Conservation (phyloP, 2,329 filamentous ascomycete genomes). For the Cytospora piceicola region DNA sequence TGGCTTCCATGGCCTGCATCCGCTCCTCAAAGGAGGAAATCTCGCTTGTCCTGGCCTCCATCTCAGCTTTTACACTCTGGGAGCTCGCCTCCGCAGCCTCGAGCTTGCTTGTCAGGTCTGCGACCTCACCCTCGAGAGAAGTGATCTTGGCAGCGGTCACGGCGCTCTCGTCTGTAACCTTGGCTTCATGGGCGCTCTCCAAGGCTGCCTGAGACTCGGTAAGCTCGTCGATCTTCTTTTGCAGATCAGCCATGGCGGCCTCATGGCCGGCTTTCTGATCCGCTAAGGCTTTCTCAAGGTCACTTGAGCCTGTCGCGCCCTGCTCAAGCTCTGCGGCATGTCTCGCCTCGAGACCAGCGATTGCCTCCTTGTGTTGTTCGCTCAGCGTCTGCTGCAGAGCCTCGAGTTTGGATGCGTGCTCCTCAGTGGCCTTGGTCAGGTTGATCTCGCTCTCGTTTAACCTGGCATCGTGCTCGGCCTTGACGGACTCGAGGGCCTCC, state of each 20-base stretch:
- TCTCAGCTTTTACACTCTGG: slow-evolving; percentile 47
- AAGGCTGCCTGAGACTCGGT: slow-evolving; percentile 51
- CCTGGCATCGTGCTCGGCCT: slow-evolving; percentile 46
- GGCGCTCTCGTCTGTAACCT: slow-evolving; percentile 49
- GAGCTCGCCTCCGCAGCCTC: slow-evolving; percentile 53
- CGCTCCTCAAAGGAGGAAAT: slow-evolving; percentile 45
- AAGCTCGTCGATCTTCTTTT: slow-evolving; percentile 60
- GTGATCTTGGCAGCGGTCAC: slow-evolving; percentile 51
- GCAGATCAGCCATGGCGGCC: slow-evolving; percentile 50
- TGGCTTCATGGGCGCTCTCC: slow-evolving; percentile 50
- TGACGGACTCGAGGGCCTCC: slow-evolving; percentile 53
- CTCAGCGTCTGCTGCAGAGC: slow-evolving; percentile 54
- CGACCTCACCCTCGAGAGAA: slow-evolving; percentile 56
- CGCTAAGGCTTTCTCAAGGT: slow-evolving; percentile 53
- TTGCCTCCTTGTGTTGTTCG: slow-evolving; percentile 53
- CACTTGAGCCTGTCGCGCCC: slow-evolving; percentile 48
- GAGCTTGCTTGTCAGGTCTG: slow-evolving; percentile 53
- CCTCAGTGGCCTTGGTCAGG: slow-evolving; percentile 46
- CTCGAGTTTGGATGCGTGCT: slow-evolving; percentile 55
- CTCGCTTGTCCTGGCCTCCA: slow-evolving; percentile 48
- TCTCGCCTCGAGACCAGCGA: slow-evolving; percentile 57
- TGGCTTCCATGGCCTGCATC: slow-evolving; percentile 49
- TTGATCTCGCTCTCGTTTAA: slow-evolving; percentile 44
- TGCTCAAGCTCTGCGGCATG: slow-evolving; percentile 56
- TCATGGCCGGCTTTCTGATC: slow-evolving; percentile 58